A percentile compares a stretch with the other conserved stretches of the same genome.
Conservation (phyloP, 495 filamentous ascomycete genomes). For the Podospora conica region DNA sequence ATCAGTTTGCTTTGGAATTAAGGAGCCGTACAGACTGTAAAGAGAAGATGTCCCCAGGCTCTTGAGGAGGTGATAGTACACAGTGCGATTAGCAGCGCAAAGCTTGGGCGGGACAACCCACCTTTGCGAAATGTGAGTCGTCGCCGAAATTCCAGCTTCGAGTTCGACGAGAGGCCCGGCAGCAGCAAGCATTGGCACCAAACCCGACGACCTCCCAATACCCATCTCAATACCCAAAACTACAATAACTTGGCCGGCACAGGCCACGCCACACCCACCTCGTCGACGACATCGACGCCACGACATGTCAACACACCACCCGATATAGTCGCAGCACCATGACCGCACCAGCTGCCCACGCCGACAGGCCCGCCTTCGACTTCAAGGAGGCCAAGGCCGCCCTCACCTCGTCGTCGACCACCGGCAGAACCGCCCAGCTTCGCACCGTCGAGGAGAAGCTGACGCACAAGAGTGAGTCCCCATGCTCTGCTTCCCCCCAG, state of each 20-base stretch:
- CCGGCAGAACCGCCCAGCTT: constrained; percentile 37
- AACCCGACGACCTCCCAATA: neutral
- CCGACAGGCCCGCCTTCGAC: constrained; percentile 31
- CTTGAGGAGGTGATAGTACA: neutral
- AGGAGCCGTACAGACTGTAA: too few relatives aligned
- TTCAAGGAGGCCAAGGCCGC: constrained; percentile 29
- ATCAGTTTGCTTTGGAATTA: too few relatives aligned
- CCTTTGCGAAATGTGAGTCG: constrained; percentile 27
- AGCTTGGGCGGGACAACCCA: constrained; percentile 12
- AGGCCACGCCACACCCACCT: neutral
- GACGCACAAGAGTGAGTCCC: constrained; percentile 37
- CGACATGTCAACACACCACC: constrained; percentile 28
- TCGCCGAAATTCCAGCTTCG: constrained; percentile 20
- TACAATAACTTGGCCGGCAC: neutral
- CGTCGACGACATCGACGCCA: constrained; percentile 6
- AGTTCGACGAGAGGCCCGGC: neutral
- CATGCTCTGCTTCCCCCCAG: neutral
- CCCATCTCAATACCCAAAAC: neutral
- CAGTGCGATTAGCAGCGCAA: constrained; percentile 12
- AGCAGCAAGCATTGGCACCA: neutral
- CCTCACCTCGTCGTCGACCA: constrained; percentile 46
- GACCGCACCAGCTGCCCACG: constrained; percentile 36
- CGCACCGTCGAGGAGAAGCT: constrained; percentile 43
- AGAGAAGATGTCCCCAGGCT: too few relatives aligned
- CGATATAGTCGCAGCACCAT: constrained; percentile 33